These are phyloP conservation scores for Cryptosporidium xiaoi DNA, from an alignment of 169 alveolate genomes.

Conservation along the genomic window DNA sequence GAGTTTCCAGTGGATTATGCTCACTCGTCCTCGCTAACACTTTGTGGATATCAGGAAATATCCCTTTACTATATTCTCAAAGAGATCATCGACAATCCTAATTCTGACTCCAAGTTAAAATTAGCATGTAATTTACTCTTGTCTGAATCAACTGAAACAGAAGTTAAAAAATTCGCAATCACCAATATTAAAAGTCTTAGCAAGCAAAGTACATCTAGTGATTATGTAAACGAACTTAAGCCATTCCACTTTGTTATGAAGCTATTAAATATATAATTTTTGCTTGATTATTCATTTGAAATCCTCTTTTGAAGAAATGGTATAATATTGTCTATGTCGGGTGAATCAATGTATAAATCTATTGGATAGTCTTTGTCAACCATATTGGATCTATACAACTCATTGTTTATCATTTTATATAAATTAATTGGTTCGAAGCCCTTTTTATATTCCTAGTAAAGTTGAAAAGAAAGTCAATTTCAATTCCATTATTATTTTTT, in stretches of 20 bases:
- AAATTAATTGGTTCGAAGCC: constrained; percentile 5
- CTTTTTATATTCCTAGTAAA: neutral
- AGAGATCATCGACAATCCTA: constrained; percentile 11
- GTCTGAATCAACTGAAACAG: constrained; percentile 37
- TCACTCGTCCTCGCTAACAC: neutral
- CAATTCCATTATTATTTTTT: neutral
- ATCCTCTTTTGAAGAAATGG: constrained; percentile 32
- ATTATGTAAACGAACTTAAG: constrained; percentile 23
- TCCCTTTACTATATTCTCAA: constrained; percentile 18
- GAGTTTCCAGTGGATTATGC: constrained; percentile 61
- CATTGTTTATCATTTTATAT: constrained; percentile 26
- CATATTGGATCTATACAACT: constrained; percentile 46
- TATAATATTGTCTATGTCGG: constrained; percentile 33
- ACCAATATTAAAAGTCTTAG: neutral
- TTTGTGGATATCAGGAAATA: constrained; percentile 49
- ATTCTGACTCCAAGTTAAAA: constrained; percentile 6
- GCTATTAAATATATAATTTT: constrained; percentile 15
- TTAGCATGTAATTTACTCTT: constrained; percentile 36
- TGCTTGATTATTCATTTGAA: neutral
- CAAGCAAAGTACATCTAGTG: neutral
- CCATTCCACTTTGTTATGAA: constrained; percentile 46
- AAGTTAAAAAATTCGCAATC: constrained; percentile 29
- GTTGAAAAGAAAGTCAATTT: neutral
- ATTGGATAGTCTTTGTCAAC: constrained; percentile 36
- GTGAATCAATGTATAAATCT: constrained; percentile 22